Percentiles rank a stretch among this genome's conserved stretches.
Evolutionary conservation across 495 filamentous ascomycete species (phyloP).

Genomic region (Aspergillus coremiiformis): DNA sequence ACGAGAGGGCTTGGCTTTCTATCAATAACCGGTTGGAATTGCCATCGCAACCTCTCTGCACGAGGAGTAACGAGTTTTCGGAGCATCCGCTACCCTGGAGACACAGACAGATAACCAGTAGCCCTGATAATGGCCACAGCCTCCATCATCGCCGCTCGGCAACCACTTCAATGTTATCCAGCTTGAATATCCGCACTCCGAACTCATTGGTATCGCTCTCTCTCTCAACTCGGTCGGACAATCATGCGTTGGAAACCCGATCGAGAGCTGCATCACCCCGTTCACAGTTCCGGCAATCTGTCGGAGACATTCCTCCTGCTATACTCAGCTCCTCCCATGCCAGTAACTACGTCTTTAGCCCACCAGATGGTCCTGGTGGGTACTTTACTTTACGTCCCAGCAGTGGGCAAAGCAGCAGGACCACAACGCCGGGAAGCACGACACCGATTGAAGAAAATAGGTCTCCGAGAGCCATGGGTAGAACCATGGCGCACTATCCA

Average conservation of each 20-base stretch:
- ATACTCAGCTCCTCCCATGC: not conserved
- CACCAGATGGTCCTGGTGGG: conserved; percentile 13
- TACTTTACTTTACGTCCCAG: conserved; percentile 25
- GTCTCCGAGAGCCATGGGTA: conserved; percentile 7
- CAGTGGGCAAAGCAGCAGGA: conserved; percentile 17
- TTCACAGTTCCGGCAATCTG: conserved; percentile 8
- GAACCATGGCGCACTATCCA: conserved; percentile 25
- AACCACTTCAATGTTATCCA: conserved; percentile 27
- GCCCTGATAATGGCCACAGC: not conserved
- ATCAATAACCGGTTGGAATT: conserved; percentile 69
- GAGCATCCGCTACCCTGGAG: conserved; percentile 1
- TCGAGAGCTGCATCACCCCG: conserved; percentile 4
- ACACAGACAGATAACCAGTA: not conserved
- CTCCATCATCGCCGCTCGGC: conserved; percentile 32
- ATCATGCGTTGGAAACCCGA: not conserved
- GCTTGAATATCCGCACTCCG: conserved; percentile 5
- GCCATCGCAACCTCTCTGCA: conserved; percentile 36
- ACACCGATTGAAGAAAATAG: conserved; percentile 25
- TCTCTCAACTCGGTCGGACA: conserved; percentile 17
- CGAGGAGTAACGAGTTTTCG: conserved; percentile 10
- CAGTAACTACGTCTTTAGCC: not conserved
- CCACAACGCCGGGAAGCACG: conserved; percentile 16
- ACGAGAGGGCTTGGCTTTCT: conserved; percentile 62
- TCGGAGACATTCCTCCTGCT: conserved; percentile 1
- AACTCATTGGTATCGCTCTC: conserved; percentile 14